phyloP scores from a whole-genome alignment of 768 basidiomycete species.

The Lentinula detonsa region DNA sequence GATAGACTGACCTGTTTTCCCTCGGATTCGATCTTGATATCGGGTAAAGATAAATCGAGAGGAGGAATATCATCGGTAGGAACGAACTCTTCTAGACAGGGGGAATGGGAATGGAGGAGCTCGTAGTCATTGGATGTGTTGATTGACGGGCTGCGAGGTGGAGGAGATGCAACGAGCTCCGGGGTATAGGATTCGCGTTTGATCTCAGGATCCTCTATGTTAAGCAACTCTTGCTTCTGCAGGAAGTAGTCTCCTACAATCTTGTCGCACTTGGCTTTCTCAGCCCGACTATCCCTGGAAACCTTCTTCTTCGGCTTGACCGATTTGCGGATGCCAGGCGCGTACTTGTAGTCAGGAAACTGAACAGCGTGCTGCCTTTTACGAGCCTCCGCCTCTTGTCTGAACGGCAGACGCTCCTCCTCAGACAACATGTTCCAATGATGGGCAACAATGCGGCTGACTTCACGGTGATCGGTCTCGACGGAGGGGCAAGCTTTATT shows the following conservation, averaged over 20 bases:
- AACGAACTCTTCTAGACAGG: constrained; percentile 18
- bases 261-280: constrained; percentile 31
- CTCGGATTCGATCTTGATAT: constrained; percentile 12
- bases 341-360: constrained; percentile 53
- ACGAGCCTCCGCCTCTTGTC: constrained; percentile 31
- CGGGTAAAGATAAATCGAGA: constrained; percentile 20
- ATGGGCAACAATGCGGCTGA: constrained; percentile 58
- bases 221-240: constrained; percentile 4
- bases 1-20: not conserved
- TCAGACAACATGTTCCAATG: constrained; percentile 51
- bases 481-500: constrained; percentile 33
- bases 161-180: not conserved
- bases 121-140: constrained; percentile 1
- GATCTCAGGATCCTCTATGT: not conserved
- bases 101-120: not conserved
- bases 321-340: constrained; percentile 27
- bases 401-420: constrained; percentile 35
- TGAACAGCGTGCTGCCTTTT: constrained; percentile 40
- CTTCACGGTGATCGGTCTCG: constrained; percentile 32
- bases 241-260: constrained; percentile 21
- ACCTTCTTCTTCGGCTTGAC: constrained; percentile 29
- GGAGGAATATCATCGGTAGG: constrained; percentile 28
- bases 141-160: constrained; percentile 5
- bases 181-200: not conserved
- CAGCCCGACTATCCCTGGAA: constrained; percentile 22